Evolutionary conservation across 208 protist species (phyloP).

Genomic region (Crithidia bombi): DNA sequence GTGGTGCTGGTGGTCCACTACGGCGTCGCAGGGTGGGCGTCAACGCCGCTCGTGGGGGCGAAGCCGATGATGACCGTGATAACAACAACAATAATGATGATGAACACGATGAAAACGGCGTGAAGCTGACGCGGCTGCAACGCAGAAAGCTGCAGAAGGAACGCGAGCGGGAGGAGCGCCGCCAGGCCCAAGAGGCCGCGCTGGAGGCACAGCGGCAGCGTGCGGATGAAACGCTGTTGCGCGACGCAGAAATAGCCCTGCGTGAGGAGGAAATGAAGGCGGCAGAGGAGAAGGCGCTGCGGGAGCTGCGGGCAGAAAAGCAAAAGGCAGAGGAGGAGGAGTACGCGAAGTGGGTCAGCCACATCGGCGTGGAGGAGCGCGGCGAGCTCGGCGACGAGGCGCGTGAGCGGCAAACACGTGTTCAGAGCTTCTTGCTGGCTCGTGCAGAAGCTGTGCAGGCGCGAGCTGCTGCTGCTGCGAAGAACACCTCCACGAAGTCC

Average conservation of each 20-base stretch:
- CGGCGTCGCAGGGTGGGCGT: too few species aligned
- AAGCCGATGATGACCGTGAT: too few species aligned
- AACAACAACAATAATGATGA: conserved; percentile 24
- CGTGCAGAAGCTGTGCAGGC: conserved; percentile 40
- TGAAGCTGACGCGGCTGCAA: conserved; percentile 58
- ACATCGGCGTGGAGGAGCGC: conserved; percentile 67
- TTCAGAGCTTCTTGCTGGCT: conserved; percentile 38
- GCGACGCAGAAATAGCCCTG: conserved; percentile 30
- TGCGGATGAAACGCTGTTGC: conserved; percentile 5
- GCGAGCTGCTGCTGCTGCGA: conserved; percentile 21
- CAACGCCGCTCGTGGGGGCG: too few species aligned
- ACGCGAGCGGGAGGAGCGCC: conserved; percentile 56
- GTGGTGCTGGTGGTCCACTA: too few species aligned
- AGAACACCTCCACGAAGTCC: too few species aligned
- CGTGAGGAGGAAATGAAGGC: conserved; percentile 41
- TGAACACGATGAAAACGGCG: conserved; percentile 16
- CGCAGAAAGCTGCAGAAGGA: conserved; percentile 68
- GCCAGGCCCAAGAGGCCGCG: conserved; percentile 39
- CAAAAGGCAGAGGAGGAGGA: conserved; percentile 59
- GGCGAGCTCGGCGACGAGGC: conserved; percentile 73
- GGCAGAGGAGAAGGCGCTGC: conserved; percentile 54
- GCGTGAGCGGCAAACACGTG: conserved; percentile 31
- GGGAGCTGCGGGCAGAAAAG: conserved; percentile 69
- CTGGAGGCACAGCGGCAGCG: conserved; percentile 39
- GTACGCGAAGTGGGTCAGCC: conserved; percentile 65